Conservation (phyloP, 306 rosid genomes). For the Dicorynia guianensis region DNA sequence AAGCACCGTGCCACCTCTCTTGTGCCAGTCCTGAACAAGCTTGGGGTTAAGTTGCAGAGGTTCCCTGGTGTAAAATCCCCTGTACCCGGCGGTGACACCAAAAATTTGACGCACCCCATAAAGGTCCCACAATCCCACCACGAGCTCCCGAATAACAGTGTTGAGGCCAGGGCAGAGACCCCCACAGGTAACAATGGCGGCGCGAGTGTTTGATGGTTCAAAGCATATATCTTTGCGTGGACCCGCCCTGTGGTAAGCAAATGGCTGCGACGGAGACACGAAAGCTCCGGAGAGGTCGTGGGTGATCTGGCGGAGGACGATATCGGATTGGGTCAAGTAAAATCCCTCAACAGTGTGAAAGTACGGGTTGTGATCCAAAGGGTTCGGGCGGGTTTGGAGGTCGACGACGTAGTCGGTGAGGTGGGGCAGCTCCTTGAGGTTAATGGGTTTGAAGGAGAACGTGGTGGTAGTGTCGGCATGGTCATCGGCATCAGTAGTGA, state of each 20-base stretch:
- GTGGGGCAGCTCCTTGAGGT: slow-evolving; percentile 33
- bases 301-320: slow-evolving; percentile 53
- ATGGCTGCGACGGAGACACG: neutral
- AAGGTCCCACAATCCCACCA: slow-evolving; percentile 70
- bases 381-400: slow-evolving; percentile 30
- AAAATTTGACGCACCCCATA: slow-evolving; percentile 74
- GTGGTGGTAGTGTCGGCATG: neutral
- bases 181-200: slow-evolving; percentile 76
- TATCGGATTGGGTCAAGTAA: slow-evolving; percentile 51
- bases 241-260: slow-evolving; percentile 47
- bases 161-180: slow-evolving; percentile 83
- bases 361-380: slow-evolving; percentile 16
- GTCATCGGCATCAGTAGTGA: neutral
- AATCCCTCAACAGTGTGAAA: slow-evolving; percentile 31
- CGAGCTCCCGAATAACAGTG: slow-evolving; percentile 86
- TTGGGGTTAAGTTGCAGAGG: slow-evolving; percentile 51
- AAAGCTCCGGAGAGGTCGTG: slow-evolving; percentile 47
- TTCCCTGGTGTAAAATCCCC: slow-evolving; percentile 70
- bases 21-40: slow-evolving; percentile 66
- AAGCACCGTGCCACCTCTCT: slow-evolving; percentile 71
- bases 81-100: slow-evolving; percentile 75
- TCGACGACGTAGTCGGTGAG: neutral
- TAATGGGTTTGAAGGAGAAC: slow-evolving; percentile 35
- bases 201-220: slow-evolving; percentile 44
- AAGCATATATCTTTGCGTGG: slow-evolving; percentile 50